Conservation (phyloP, 23 red algal genomes). For the Gracilaria domingensis region DNA sequence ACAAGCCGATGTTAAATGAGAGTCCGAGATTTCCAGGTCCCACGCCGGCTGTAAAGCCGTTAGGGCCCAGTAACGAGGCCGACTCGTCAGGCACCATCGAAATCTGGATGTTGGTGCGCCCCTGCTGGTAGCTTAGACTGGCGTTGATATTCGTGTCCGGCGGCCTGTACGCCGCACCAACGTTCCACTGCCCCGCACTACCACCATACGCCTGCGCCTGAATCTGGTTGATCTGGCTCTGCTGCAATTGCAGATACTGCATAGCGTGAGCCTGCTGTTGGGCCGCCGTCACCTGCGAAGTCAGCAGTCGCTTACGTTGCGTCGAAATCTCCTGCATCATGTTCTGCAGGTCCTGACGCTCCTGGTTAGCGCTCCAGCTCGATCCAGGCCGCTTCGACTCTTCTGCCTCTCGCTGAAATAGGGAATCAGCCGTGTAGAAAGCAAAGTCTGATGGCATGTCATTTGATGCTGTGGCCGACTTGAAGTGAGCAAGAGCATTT, state of each 20-base stretch:
- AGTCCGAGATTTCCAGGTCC: constrained; percentile 89
- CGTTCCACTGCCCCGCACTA: constrained; percentile 90
- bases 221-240: constrained; percentile 93
- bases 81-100: constrained; percentile 97
- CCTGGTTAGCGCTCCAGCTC: constrained; percentile 82
- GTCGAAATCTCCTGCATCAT: constrained; percentile 97
- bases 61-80: constrained; percentile 85
- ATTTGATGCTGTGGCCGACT: constrained; percentile 90
- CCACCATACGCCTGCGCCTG: constrained; percentile 96
- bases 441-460: constrained; percentile 98
- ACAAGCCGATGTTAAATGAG: constrained; percentile 94
- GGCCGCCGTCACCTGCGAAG: constrained; percentile 74
- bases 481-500: constrained; percentile 89
- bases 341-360: constrained; percentile 93
- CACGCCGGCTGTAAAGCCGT: constrained; percentile 95
- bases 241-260: constrained; percentile 98
- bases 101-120: constrained; percentile 91
- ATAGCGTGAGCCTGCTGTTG: constrained; percentile 94
- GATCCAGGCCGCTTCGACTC: constrained; percentile 85
- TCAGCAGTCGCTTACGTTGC: constrained; percentile 85
- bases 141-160: constrained; percentile 98
- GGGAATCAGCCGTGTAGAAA: constrained; percentile 89
- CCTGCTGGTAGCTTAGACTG: constrained; percentile 89
- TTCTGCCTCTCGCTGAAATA: constrained; percentile 95
- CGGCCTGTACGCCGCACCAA: constrained; percentile 91